A percentile compares a stretch with the other conserved stretches of the same genome.
Evolutionary conservation across 2,329 filamentous ascomycete genomes (phyloP).

Genomic region (Fonsecaea pugnacius): DNA sequence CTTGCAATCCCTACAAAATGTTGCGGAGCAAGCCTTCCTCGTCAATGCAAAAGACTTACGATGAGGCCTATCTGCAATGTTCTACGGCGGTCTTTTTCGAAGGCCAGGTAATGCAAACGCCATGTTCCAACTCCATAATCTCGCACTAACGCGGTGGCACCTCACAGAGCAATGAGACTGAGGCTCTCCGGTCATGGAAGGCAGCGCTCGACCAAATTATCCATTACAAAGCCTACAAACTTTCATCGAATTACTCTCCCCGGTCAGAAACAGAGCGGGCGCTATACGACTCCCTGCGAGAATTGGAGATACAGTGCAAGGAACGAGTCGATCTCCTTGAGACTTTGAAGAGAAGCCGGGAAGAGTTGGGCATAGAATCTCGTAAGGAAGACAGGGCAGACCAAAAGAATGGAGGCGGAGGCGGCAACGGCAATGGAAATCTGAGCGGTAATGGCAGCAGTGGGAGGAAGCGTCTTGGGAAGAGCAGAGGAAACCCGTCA

Average conservation of each 20-base stretch:
- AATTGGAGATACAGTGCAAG: constrained; percentile 89
- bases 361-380: constrained; percentile 42
- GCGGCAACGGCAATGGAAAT: constrained; percentile 6
- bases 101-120: constrained; percentile 67
- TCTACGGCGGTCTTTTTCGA: constrained; percentile 97
- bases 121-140: background rate
- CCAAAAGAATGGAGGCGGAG: constrained; percentile 6
- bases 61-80: constrained; percentile 92
- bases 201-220: constrained; percentile 86
- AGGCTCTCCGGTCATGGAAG: constrained; percentile 90
- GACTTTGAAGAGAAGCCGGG: constrained; percentile 70
- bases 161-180: constrained; percentile 79
- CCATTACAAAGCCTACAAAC: constrained; percentile 78
- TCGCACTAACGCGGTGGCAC: background rate
- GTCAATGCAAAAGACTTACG: constrained; percentile 93
- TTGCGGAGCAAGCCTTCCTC: constrained; percentile 65
- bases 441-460: constrained; percentile 14
- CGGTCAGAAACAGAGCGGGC: constrained; percentile 82
- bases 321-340: constrained; percentile 88
- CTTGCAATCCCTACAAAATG: constrained; percentile 41
- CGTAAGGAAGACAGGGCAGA: constrained; percentile 33
- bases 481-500: constrained; percentile 32
- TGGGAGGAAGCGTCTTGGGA: constrained; percentile 31
- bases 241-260: constrained; percentile 70
- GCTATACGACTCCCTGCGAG: constrained; percentile 76